Evolutionary conservation across 306 rosid genomes (phyloP).

Genomic region (Dalbergia cochinchinensis): DNA sequence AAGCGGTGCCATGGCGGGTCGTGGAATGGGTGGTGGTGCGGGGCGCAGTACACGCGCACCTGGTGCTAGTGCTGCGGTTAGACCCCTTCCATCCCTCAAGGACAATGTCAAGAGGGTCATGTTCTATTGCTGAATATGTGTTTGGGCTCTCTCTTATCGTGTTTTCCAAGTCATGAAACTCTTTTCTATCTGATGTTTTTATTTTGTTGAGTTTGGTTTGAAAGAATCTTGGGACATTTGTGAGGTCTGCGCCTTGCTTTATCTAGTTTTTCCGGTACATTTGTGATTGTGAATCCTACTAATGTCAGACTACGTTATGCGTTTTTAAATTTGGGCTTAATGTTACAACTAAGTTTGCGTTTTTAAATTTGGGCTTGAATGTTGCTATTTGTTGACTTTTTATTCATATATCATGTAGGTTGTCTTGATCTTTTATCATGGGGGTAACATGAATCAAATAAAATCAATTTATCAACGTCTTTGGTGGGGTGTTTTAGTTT

Average conservation of each 20-base stretch:
- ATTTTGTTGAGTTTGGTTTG: neutral
- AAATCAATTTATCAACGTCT: too few relatives aligned
- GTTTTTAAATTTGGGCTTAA: neutral
- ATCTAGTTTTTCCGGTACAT: neutral
- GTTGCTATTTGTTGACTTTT: too few relatives aligned
- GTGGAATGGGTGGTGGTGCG: conserved; percentile 57
- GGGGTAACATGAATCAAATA: too few relatives aligned
- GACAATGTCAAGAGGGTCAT: conserved; percentile 93
- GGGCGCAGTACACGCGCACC: conserved; percentile 75
- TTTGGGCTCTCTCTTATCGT: neutral
- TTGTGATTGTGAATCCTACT: neutral
- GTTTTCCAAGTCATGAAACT: neutral
- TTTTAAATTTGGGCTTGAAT: too few relatives aligned
- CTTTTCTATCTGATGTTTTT: neutral
- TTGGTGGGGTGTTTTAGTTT: too few relatives aligned
- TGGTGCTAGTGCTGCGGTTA: conserved; percentile 73
- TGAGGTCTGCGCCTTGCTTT: neutral
- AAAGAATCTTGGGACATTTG: neutral
- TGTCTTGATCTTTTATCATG: too few relatives aligned
- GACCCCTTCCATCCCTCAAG: conserved; percentile 87
- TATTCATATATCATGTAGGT: too few relatives aligned
- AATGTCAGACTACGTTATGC: neutral
- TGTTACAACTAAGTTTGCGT: too few relatives aligned
- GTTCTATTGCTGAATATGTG: conserved; percentile 76
- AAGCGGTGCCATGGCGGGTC: conserved; percentile 75